These are phyloP conservation scores for Aegilops speltoides DNA, from an alignment of 176 grass and related monocot species.

Conservation along the genomic window DNA sequence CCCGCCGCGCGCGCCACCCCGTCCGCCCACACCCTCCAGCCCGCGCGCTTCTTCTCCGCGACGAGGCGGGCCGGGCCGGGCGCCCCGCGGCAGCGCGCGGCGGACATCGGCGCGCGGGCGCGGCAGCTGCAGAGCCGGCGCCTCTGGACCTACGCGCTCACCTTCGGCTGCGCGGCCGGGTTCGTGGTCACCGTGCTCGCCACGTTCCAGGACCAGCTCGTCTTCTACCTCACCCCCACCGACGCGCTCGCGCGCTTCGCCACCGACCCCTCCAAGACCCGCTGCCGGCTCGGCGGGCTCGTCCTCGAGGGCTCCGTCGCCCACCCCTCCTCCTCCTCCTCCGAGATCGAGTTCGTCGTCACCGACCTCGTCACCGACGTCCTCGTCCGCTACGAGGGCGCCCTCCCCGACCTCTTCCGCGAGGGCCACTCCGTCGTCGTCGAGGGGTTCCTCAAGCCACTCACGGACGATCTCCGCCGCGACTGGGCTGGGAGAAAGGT, in stretches of 20 bases:
- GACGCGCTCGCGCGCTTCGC: slow-evolving; percentile 66
- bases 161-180: slow-evolving; percentile 85
- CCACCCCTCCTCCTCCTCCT: slow-evolving; percentile 43
- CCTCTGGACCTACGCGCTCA: slow-evolving; percentile 89
- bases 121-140: slow-evolving; percentile 89
- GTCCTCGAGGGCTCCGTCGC: slow-evolving; percentile 88
- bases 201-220: slow-evolving; percentile 95
- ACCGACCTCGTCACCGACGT: slow-evolving; percentile 92
- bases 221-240: slow-evolving; percentile 91
- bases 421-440: slow-evolving; percentile 97
- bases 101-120: slow-evolving; percentile 86
- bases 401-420: slow-evolving; percentile 88
- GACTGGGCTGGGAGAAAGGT: slow-evolving; percentile 31
- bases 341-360: slow-evolving; percentile 98
- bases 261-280: slow-evolving; percentile 54
- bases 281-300: slow-evolving; percentile 84
- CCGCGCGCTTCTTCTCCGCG: slow-evolving; percentile 25
- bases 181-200: slow-evolving; percentile 91
- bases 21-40: neutral
- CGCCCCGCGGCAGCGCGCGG: slow-evolving; percentile 38
- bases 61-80: slow-evolving; percentile 35
- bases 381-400: slow-evolving; percentile 84
- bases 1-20: slow-evolving; percentile 1
- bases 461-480: slow-evolving; percentile 43
- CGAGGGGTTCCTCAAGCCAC: slow-evolving; percentile 78